Base-by-base conservation (phyloP, 1,284 basidiomycete genomes). In the Malassezia dermatis region DNA sequence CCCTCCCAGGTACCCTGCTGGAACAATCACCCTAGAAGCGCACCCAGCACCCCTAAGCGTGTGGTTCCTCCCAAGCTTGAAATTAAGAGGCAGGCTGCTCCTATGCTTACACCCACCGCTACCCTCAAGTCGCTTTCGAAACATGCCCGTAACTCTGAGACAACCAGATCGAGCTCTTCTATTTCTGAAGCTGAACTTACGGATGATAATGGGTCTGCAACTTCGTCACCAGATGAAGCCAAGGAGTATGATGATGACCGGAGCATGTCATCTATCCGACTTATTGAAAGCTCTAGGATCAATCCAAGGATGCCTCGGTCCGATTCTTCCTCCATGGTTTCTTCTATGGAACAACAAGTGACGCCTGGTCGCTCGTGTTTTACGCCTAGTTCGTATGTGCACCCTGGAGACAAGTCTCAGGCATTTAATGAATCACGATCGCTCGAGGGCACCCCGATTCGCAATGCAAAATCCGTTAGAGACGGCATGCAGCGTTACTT, bases 201-300 rank as follows among this genome's bases (percentile, higher is more conserved):
- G 26, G 71, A 73, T 43, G 69, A 73, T 63, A 71, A 71, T 17
- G 69, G 69, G 39, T 70, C 67, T 8, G 64, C 66, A 8, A 61
- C 65, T 13, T 71, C 69, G 4, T 71, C 69, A 19, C 62, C 67
- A 1, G 69, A 67, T 34, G 61, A 69, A 45, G 65, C 68, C 21
- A 49, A 54, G 51, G 65, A 70, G 37, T 62, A 69, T 57, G 67
- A 69, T 31, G 59, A 69, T 32, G 65, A 71, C 17, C 48, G 48
- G 4, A 32, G 32, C 21, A 27, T 30, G 6, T 8, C 53, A 56
- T 61, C 53, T 44, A 60, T n/a, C 40, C 61, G 62, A 7, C 58
- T 64, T 30, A 53, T 64, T 27, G 61, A 59, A 17, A 59, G 61
- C 28, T 61, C 63, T 55, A 54, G 59, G 8, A 56, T 66, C 2